A percentile compares a stretch with the other conserved stretches of the same genome.
phyloP scores from a whole-genome alignment of 352 stramenopile genomes.

The Phytophthora citrophthora region DNA sequence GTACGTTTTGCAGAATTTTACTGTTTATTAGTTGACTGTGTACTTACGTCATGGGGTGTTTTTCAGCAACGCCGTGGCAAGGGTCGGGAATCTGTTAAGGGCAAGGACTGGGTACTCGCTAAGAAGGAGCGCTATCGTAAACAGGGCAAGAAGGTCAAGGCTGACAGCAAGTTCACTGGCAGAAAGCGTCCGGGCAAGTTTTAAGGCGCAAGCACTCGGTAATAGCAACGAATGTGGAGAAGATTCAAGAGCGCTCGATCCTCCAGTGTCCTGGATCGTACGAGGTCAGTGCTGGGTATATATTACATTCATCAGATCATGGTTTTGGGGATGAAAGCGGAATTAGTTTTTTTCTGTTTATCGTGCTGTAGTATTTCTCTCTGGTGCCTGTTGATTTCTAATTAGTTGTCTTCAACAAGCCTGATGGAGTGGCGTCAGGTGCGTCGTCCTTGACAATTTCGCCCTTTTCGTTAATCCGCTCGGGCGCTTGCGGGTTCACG shows the following conservation, averaged over 20 bases:
- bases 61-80: constrained; percentile 59
- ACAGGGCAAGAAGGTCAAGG: constrained; percentile 97
- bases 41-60: no score
- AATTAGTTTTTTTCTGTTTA: constrained; percentile 24
- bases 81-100: constrained; percentile 63
- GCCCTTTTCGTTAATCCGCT: constrained; percentile 85
- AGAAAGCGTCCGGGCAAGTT: constrained; percentile 96
- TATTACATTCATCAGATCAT: constrained; percentile 53
- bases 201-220: constrained; percentile 57
- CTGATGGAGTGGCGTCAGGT: constrained; percentile 20
- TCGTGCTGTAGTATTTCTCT: constrained; percentile 14
- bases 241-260: constrained; percentile 16
- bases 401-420: constrained; percentile 23
- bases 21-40: not conserved
- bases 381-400: constrained; percentile 16
- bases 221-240: constrained; percentile 21
- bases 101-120: constrained; percentile 96
- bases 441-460: constrained; percentile 72
- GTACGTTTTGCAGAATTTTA: constrained; percentile 33
- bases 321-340: constrained; percentile 18
- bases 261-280: not conserved
- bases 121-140: constrained; percentile 98
- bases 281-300: constrained; percentile 48
- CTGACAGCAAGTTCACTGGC: constrained; percentile 99
- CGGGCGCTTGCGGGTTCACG: constrained; percentile 86